Base-by-base conservation (phyloP, 2,329 filamentous ascomycete genomes). In the Botrytis deweyae region DNA sequence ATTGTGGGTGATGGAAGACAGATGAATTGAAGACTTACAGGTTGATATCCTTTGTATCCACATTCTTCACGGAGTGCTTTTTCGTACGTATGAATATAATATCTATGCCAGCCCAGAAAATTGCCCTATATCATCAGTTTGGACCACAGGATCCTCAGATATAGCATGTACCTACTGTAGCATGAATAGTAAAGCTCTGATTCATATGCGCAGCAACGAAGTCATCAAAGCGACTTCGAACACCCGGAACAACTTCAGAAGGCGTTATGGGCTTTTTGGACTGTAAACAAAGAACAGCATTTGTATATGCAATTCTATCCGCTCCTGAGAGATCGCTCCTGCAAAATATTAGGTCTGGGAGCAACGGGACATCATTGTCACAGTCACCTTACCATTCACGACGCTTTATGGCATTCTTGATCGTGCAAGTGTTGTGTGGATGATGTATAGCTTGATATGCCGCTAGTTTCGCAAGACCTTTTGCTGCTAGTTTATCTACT, bases 101-200 rank as follows among this genome's bases (percentile, higher is more conserved):
- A 82, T 58, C 84, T 81, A 72, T 85, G 85, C 84, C 84, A 85
- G 40, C 81, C 80, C 61, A 85, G 77, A 76, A 85, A 84, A 75
- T 76, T 78, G 8, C 66, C 70, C 76, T 73, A 44, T 25, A 55
- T 33, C 46, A 59, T 55, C 16, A 66, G 67, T n/a, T 25, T 3
- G 36, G 10, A 29, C 76, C 84, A 36, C 18, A 52, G 16, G 25
- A 58, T 7, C 14, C 46, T n/a, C 20, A 20, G 12, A 10, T 29
- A 49, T 36, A 16, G 36, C 16, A 38, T 55, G 18, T 82, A 76
- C 72, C 61, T 61, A 75, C 76, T 1, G 75, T 78, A 42, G 36
- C 61, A 65, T 79, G 78, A 10, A 78, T 74, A 10, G 68, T 66
- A 3, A 74, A 59, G 20, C 81, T 82, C 59, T 79, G 77, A 63